Evolutionary conservation across 345 rosid genomes (phyloP).

Genomic region (Clarkia xantiana): DNA sequence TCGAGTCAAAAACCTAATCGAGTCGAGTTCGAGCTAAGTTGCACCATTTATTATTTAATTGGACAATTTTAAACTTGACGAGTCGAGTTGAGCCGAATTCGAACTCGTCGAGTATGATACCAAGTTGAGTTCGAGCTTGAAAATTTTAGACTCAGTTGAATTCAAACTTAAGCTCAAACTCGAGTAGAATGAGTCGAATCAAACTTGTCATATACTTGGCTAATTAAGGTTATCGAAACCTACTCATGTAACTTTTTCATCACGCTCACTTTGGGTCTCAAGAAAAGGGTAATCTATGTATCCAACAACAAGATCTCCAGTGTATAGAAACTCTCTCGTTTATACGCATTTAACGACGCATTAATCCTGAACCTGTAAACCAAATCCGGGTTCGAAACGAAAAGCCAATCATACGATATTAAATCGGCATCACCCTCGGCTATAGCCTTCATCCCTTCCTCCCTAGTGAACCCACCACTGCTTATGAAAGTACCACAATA

Average conservation of each 20-base stretch:
- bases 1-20: too few relatives aligned
- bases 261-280: background rate
- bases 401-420: conserved; percentile 1
- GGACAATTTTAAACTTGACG: too few relatives aligned
- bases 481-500: conserved; percentile 7
- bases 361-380: conserved; percentile 1
- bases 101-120: too few relatives aligned
- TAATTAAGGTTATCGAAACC: too few relatives aligned
- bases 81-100: too few relatives aligned
- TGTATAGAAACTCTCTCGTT: conserved; percentile 5
- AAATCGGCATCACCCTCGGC: conserved; percentile 2
- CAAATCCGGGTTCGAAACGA: conserved; percentile 12
- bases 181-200: too few relatives aligned
- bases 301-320: conserved; percentile 9
- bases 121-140: too few relatives aligned
- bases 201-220: too few relatives aligned
- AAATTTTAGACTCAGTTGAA: too few relatives aligned
- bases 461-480: conserved; percentile 1
- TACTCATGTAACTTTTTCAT: background rate
- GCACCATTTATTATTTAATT: too few relatives aligned
- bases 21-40: too few relatives aligned
- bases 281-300: conserved; percentile 10
- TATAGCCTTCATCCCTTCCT: conserved; percentile 3
- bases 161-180: too few relatives aligned
- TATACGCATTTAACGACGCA: conserved; percentile 4